A percentile compares a stretch with the other conserved stretches of the same genome.
Conservation (phyloP, 495 filamentous ascomycete species). For the Parachaetomium inaequale region DNA sequence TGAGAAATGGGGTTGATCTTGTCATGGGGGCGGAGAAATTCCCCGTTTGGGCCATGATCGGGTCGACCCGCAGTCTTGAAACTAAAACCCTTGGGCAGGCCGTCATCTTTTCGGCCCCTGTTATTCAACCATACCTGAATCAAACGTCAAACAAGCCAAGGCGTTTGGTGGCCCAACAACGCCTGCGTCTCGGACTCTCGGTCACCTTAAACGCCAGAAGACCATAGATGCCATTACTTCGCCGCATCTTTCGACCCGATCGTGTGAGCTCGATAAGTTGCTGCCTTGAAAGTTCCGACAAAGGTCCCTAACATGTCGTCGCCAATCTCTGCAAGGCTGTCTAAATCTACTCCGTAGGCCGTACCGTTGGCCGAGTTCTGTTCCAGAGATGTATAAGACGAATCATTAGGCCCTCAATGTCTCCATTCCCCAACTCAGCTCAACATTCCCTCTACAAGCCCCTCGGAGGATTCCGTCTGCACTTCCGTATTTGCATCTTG, state of each 20-base stretch:
- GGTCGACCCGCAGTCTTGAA: neutral
- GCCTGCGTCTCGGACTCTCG: neutral
- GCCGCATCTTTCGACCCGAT: neutral
- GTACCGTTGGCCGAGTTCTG: neutral
- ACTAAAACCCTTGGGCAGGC: neutral
- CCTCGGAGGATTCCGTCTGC: neutral
- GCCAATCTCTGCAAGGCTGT: neutral
- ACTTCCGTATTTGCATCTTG: neutral
- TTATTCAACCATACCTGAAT: neutral
- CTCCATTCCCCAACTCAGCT: neutral
- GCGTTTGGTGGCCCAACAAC: neutral
- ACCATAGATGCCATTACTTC: neutral
- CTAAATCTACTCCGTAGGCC: neutral
- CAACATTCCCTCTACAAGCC: neutral
- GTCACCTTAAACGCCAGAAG: neutral
- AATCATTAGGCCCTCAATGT: neutral
- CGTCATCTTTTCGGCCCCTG: neutral
- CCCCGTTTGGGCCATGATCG: neutral
- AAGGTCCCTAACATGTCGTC: neutral
- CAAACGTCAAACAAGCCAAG: neutral
- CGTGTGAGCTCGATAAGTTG: neutral
- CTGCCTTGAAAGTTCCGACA: constrained; percentile 6
- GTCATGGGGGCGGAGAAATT: neutral
- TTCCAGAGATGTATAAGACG: neutral
- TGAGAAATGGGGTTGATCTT: neutral